Evolutionary conservation across 2,329 filamentous ascomycete genomes (phyloP).

Genomic region (Thelonectria olida): DNA sequence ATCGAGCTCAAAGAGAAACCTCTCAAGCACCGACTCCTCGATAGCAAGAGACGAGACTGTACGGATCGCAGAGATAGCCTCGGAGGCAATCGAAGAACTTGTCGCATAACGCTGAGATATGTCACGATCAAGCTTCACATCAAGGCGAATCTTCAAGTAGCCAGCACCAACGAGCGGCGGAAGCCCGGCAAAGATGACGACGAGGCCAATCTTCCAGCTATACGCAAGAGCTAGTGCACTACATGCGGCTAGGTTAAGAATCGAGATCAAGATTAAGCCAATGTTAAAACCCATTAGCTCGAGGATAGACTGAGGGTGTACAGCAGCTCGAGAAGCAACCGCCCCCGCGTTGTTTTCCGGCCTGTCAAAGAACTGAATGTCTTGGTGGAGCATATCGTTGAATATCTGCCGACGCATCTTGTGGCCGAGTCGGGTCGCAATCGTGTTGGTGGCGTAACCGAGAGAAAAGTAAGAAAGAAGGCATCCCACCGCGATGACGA

Average conservation of each 20-base stretch:
- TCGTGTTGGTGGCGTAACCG: slow-evolving; percentile 19
- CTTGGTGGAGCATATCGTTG: slow-evolving; percentile 9
- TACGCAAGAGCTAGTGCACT: slow-evolving; percentile 54
- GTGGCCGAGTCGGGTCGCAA: slow-evolving; percentile 12
- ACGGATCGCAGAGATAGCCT: slow-evolving; percentile 50
- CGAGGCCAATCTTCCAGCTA: slow-evolving; percentile 59
- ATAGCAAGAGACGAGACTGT: slow-evolving; percentile 55
- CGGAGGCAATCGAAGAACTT: slow-evolving; percentile 55
- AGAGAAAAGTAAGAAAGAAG: slow-evolving; percentile 47
- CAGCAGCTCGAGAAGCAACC: slow-evolving; percentile 37
- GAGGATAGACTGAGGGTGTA: slow-evolving; percentile 49
- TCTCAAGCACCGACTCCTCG: slow-evolving; percentile 45
- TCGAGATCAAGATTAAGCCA: slow-evolving; percentile 48
- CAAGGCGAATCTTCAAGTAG: slow-evolving; percentile 51
- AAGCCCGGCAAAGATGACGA: slow-evolving; percentile 55
- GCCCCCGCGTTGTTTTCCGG: slow-evolving; percentile 8
- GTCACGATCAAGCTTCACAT: slow-evolving; percentile 49
- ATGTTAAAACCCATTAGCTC: slow-evolving; percentile 55
- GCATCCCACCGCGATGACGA: slow-evolving; percentile 52
- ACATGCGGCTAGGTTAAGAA: slow-evolving; percentile 49
- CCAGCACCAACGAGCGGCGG: slow-evolving; percentile 48
- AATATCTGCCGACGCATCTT: slow-evolving; percentile 17
- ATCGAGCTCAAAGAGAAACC: slow-evolving; percentile 45
- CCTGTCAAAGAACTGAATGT: slow-evolving; percentile 12
- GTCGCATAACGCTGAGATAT: slow-evolving; percentile 46